These are phyloP conservation scores for Dimargaris verticillata DNA, from an alignment of 192 early-diverging fungal genomes.

Conservation along the genomic window DNA sequence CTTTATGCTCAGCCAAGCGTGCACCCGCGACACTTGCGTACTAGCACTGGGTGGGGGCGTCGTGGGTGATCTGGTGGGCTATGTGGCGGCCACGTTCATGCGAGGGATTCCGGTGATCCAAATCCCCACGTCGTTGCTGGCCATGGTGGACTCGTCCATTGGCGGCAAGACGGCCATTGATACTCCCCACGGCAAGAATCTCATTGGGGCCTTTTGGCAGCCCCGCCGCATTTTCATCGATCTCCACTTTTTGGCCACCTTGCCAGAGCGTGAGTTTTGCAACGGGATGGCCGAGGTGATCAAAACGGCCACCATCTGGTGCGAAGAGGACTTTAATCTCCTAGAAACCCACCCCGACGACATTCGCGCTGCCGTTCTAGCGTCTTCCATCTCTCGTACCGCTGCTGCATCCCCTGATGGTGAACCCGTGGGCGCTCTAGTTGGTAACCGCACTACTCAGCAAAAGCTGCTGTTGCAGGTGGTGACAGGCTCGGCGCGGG, in stretches of 20 bases:
- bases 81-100: slow-evolving; percentile 98
- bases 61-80: slow-evolving; percentile 90
- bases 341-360: slow-evolving; percentile 74
- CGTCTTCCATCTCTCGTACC: slow-evolving; percentile 9
- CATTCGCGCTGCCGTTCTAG: slow-evolving; percentile 56
- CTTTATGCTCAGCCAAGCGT: slow-evolving; percentile 64
- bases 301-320: slow-evolving; percentile 93
- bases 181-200: slow-evolving; percentile 86
- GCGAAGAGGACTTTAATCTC: slow-evolving; percentile 69
- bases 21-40: slow-evolving; percentile 84
- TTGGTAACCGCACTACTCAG: slow-evolving; percentile 39
- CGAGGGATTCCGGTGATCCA: slow-evolving; percentile 86
- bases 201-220: slow-evolving; percentile 94
- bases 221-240: slow-evolving; percentile 89
- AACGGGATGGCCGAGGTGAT: slow-evolving; percentile 98
- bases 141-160: slow-evolving; percentile 97
- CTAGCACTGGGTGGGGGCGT: slow-evolving; percentile 93
- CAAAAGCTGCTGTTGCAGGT: slow-evolving; percentile 62
- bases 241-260: slow-evolving; percentile 59
- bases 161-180: slow-evolving; percentile 97
- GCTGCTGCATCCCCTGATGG: background rate
- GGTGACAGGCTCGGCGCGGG: slow-evolving; percentile 68
- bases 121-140: slow-evolving; percentile 85
- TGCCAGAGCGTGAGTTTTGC: slow-evolving; percentile 81
- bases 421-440: slow-evolving; percentile 18